A percentile compares a stretch with the other conserved stretches of the same genome.
These are phyloP conservation scores for Incumbomyces lentus DNA, from an alignment of 2,329 filamentous ascomycete genomes.

Conservation along the genomic window DNA sequence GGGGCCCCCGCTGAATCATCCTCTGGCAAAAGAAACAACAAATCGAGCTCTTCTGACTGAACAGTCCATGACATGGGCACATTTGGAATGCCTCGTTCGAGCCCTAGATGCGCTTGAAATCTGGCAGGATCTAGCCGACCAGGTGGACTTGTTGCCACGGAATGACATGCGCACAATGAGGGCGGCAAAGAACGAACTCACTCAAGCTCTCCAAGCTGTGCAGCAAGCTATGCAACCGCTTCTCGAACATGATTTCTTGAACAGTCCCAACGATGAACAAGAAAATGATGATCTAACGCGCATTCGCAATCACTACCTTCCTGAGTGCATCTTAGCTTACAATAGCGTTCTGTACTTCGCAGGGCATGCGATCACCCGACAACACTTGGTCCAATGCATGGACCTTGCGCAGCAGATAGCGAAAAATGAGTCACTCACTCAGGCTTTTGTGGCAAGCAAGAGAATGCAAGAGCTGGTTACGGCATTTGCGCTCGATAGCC, in stretches of 20 bases:
- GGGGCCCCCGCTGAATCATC: slow-evolving; percentile 19
- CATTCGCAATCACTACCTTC: slow-evolving; percentile 69
- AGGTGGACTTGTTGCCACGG: slow-evolving; percentile 24
- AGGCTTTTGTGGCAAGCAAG: slow-evolving; percentile 52
- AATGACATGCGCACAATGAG: slow-evolving; percentile 30
- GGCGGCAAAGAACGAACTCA: slow-evolving; percentile 47
- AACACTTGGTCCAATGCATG: slow-evolving; percentile 74
- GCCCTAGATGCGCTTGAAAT: slow-evolving; percentile 60
- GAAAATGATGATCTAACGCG: slow-evolving; percentile 52
- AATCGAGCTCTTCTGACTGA: slow-evolving; percentile 35
- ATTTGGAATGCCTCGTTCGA: slow-evolving; percentile 57
- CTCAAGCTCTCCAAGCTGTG: slow-evolving; percentile 43
- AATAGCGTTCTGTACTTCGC: slow-evolving; percentile 70
- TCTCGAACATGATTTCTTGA: slow-evolving; percentile 53
- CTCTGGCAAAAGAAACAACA: slow-evolving; percentile 29
- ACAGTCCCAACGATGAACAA: slow-evolving; percentile 32
- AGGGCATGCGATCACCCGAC: slow-evolving; percentile 62
- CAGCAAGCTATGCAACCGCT: slow-evolving; percentile 51
- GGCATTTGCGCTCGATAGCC: slow-evolving; percentile 65
- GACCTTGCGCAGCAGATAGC: slow-evolving; percentile 72
- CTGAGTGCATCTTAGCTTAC: slow-evolving; percentile 76
- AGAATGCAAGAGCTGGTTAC: slow-evolving; percentile 68
- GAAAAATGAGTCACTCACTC: slow-evolving; percentile 55
- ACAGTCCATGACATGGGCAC: slow-evolving; percentile 54
- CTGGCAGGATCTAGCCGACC: slow-evolving; percentile 47